Evolutionary conservation across 768 basidiomycete genomes (phyloP).

Genomic region (Kwoniella newhampshirensis): DNA sequence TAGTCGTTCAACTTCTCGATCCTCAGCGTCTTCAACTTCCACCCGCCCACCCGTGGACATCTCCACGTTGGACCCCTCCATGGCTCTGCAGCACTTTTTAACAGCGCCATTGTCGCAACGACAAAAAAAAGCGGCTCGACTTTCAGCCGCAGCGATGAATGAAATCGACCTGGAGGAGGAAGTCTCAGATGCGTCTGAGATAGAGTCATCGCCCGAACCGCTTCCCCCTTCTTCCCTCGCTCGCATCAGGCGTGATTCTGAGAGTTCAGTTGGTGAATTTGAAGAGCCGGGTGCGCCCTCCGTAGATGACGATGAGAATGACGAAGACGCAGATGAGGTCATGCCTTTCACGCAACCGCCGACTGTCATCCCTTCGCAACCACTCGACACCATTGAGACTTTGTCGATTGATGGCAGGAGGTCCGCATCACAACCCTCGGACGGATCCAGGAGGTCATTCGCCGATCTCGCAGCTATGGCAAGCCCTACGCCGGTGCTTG

Average conservation of each 20-base stretch:
- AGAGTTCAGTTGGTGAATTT: constrained; percentile 38
- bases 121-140: constrained; percentile 19
- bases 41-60: background rate
- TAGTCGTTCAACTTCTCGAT: constrained; percentile 7
- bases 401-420: background rate
- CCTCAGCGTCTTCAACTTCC: background rate
- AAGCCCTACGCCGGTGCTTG: constrained; percentile 12
- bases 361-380: background rate
- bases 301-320: constrained; percentile 29
- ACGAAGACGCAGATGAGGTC: constrained; percentile 41
- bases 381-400: constrained; percentile 3
- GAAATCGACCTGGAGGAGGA: constrained; percentile 19
- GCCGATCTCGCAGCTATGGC: constrained; percentile 15
- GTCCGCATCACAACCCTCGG: background rate
- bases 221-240: background rate
- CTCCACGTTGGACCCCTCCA: constrained; percentile 4
- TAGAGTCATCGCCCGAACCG: constrained; percentile 8
- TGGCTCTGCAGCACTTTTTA: constrained; percentile 20
- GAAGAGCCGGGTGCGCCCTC: constrained; percentile 7
- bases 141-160: constrained; percentile 27
- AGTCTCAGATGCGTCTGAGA: constrained; percentile 14
- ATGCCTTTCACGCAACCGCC: constrained; percentile 14
- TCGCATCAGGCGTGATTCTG: constrained; percentile 15
- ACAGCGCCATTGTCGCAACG: constrained; percentile 23
- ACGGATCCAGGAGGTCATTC: constrained; percentile 17